Percentiles rank a stretch among this genome's conserved stretches.
Conservation (phyloP, 1,284 basidiomycete genomes). For the Sporisorium iseilematis-ciliati region DNA sequence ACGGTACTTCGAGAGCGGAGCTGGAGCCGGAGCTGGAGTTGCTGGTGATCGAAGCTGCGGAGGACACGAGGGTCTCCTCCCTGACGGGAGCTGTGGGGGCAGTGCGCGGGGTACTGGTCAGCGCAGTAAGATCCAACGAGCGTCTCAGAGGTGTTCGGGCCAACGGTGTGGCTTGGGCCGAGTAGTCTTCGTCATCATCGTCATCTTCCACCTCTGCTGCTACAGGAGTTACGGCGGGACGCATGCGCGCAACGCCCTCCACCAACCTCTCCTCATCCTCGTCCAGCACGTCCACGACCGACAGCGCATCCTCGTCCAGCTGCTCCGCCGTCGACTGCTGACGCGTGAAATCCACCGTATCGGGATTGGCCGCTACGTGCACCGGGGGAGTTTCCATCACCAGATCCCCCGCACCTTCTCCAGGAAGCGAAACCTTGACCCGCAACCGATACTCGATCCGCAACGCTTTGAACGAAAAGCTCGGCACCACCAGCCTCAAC, state of each 20-base stretch:
- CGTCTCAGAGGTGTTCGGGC: constrained; percentile 42
- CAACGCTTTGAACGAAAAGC: constrained; percentile 51
- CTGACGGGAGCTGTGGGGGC: not conserved
- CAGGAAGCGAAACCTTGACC: constrained; percentile 38
- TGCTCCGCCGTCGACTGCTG: constrained; percentile 25
- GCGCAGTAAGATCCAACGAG: constrained; percentile 34
- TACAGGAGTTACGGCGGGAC: not conserved
- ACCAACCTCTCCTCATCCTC: constrained; percentile 47
- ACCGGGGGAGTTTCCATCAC: constrained; percentile 52
- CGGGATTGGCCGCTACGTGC: constrained; percentile 43
- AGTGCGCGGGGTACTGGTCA: constrained; percentile 4
- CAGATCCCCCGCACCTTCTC: constrained; percentile 7
- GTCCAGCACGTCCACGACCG: constrained; percentile 40
- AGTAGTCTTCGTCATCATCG: constrained; percentile 33
- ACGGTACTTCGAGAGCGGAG: constrained; percentile 34
- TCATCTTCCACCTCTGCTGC: constrained; percentile 16
- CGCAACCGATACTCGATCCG: constrained; percentile 46
- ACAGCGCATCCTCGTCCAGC: constrained; percentile 39
- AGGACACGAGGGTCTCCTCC: constrained; percentile 15
- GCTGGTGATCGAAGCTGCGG: constrained; percentile 25
- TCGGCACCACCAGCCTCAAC: constrained; percentile 44
- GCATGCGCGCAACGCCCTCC: constrained; percentile 16
- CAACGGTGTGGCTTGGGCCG: constrained; percentile 46
- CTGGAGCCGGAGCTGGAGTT: constrained; percentile 18
- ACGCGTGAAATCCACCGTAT: constrained; percentile 48